Base-by-base conservation (phyloP, 2,329 filamentous ascomycete species). In the Xylaria arbuscula region DNA sequence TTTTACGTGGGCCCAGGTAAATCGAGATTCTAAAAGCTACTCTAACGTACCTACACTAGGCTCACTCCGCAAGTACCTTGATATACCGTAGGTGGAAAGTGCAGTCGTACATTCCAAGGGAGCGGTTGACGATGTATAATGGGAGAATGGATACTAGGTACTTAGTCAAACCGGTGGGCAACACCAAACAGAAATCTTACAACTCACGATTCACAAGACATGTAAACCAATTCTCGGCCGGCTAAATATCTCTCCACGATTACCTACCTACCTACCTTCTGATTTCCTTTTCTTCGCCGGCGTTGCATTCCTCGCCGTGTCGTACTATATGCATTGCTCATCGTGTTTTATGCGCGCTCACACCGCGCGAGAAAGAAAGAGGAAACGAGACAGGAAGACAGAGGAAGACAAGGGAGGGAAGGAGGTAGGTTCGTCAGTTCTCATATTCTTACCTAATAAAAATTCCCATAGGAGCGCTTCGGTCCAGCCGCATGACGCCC, bases 371-470 rank as follows among this genome's bases (percentile, higher is more conserved):
- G n/a, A n/a, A n/a, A n/a, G n/a, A n/a, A 17, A 45, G 13, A 17
- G 40, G 7, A 17, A 17, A 5, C 8, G 13, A 42, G 1, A n/a
- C 13, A 42, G 6, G n/a, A 7, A 45, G 24, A 54, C 2, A 32
- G n/a, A n/a, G 22, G 8, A 28, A 28, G 28, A 5, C 5, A 28
- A 28, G 28, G 28, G 28, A 28, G 28, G 28, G 2, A 28, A 5
- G 2, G 28, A 28, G 28, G 28, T 28, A 28, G 28, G 22, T 42
- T 28, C 45, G 56, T 36, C 8, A 24, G 24, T 42, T 67, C 60
- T 62, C 40, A 38, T 32, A 15, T 11, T 32, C 45, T 68, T 68
- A 68, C 62, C 42, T 68, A 68, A 68, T 24, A 65, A 62, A 65
- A 68, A 68, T 40, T 57, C 53, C 55, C 50, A 62, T 42, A 54